phyloP scores from a whole-genome alignment of 805 yeast species.

The Soucietia sequanensis region DNA sequence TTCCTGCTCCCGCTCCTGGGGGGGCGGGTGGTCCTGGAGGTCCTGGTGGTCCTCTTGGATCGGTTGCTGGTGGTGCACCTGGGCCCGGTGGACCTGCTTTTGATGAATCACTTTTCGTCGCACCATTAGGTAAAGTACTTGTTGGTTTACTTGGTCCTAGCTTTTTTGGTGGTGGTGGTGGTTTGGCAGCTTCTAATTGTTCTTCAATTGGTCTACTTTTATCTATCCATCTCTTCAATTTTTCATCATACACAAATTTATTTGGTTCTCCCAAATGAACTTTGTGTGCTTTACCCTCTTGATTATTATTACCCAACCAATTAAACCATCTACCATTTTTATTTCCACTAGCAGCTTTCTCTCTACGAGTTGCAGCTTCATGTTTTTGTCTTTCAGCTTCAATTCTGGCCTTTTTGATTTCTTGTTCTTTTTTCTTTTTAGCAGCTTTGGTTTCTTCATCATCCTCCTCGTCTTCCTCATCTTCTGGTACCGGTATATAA shows the following conservation, averaged over 20 bases:
- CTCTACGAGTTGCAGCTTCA: conserved; percentile 5
- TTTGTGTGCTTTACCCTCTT: conserved; percentile 70
- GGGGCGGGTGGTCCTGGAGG: conserved; percentile 10
- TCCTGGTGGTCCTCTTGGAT: conserved; percentile 7
- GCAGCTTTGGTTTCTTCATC: conserved; percentile 25
- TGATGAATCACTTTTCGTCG: conserved; percentile 1
- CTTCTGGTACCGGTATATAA: conserved; percentile 41
- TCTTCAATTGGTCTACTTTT: conserved; percentile 66
- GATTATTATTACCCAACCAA: conserved; percentile 38
- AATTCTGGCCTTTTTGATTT: conserved; percentile 17
- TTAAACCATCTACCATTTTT: conserved; percentile 53
- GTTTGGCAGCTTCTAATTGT: conserved; percentile 50
- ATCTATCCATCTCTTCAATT: conserved; percentile 84
- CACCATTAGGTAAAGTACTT: conserved; percentile 16
- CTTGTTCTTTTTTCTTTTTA: conserved; percentile 15
- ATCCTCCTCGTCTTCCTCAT: conserved; percentile 49
- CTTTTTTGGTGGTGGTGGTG: conserved; percentile 65
- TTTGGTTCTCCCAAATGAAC: conserved; percentile 86
- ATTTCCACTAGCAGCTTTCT: conserved; percentile 6
- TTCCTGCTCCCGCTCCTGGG: conserved; percentile 1
- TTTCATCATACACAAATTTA: conserved; percentile 76
- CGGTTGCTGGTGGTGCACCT: conserved; percentile 5
- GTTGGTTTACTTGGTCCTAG: conserved; percentile 24
- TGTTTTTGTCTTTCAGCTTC: conserved; percentile 9
- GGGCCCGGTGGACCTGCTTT: conserved; percentile 10